Evolutionary conservation across 1,284 basidiomycete species (phyloP).

Genomic region (Melampsora americana): DNA sequence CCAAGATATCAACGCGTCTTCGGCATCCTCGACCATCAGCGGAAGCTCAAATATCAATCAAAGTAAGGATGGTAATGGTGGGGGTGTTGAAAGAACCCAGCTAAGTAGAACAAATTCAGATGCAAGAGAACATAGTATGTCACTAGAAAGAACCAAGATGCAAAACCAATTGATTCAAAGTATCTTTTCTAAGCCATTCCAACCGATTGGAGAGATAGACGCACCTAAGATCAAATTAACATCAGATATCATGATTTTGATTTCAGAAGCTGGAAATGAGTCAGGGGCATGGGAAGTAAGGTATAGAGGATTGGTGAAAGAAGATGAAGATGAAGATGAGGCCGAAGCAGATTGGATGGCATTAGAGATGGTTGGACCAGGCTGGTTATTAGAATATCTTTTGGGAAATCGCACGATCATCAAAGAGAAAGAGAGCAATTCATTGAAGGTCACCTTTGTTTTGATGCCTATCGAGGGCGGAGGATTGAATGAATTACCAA

Average conservation of each 20-base stretch:
- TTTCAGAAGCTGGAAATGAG: conserved; percentile 74
- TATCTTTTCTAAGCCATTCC: conserved; percentile 67
- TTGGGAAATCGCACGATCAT: conserved; percentile 58
- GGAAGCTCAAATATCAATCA: no score
- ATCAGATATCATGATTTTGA: conserved; percentile 66
- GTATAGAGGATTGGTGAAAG: conserved; percentile 70
- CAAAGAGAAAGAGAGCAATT: conserved; percentile 60
- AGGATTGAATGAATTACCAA: conserved; percentile 69
- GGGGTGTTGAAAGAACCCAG: no score
- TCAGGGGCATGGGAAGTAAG: conserved; percentile 55
- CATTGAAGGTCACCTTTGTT: conserved; percentile 75
- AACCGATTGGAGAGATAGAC: conserved; percentile 69
- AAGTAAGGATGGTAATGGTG: no score
- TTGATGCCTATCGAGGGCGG: conserved; percentile 65
- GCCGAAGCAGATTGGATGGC: conserved; percentile 51
- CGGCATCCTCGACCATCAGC: conserved; percentile 7
- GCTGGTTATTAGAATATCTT: conserved; percentile 85
- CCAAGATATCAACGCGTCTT: conserved; percentile 6
- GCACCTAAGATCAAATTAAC: conserved; percentile 68
- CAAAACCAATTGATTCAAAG: conserved; percentile 61
- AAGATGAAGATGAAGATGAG: conserved; percentile 62
- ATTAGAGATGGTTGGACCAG: conserved; percentile 74
- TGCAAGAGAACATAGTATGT: background rate
- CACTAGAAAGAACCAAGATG: conserved; percentile 49
- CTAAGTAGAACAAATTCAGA: no score